Evolutionary conservation across 2,329 filamentous ascomycete genomes (phyloP), one percentile per base, ranked within the genome.

Genomic region (Salinomyces thailandicus): DNA sequence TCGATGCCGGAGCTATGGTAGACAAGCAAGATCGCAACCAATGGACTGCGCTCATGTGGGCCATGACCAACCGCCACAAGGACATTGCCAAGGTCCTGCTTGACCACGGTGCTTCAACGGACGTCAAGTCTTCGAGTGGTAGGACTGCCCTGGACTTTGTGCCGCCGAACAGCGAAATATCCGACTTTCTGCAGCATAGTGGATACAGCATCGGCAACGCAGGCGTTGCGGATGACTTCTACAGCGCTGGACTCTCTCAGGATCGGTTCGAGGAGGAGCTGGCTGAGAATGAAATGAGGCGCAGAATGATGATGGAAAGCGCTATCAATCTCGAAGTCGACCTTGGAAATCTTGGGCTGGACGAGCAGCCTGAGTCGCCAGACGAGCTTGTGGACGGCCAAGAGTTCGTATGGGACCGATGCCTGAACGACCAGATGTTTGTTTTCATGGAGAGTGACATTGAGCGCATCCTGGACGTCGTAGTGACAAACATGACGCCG

Each of bases 31-130:
- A 98, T 58, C 83, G 81, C 45, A 96, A 96, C 57, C 81, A 93
- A 55, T 98, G 91, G 91, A 96, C 85, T 53, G 84, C 91, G 11
- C 70, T 98, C 43, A 98, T 98, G 87, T 98, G 91, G 91, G 89
- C 91, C 33, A 96, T 96, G 85, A 98, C 91, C 38, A 98, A 98
- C 61, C 71, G 87, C 39, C 91, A 98, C 63, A 96, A 96, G 63
- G 79, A 79, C 32, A 98, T 98, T 48, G 87, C 89, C 22, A 96
- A 96, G 62, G 71, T 86, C 8, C 67, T 98, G 12, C 73, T 98
- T 20, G 89, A 98, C 58, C 84, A 91, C 52, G 87, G 87, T 12
- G 91, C 91, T 14, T 94, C 87, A n/a, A 81, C 87, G 3, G 89
- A 96, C 52, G 82, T 93, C 49, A 94, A 93, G 59, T 96, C 91